These are phyloP conservation scores for Penicillium ochrochloron DNA, from an alignment of 495 filamentous ascomycete species.

Conservation along the genomic window DNA sequence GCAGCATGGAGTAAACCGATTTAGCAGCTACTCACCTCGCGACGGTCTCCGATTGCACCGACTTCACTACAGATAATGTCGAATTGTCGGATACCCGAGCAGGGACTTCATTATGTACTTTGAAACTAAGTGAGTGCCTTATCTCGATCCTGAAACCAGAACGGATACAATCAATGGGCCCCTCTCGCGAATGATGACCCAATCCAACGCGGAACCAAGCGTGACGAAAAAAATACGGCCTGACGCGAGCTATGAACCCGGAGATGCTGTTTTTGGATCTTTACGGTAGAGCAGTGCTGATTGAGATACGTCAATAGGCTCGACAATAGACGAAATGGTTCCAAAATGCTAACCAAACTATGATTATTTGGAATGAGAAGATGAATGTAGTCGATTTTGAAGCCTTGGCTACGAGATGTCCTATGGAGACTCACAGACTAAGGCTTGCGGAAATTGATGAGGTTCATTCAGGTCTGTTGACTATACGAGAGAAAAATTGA, in stretches of 20 bases:
- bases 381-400: not conserved
- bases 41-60: not conserved
- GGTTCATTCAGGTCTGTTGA: too few species aligned
- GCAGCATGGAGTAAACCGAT: not conserved
- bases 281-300: not conserved
- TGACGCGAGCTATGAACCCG: not conserved
- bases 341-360: not conserved
- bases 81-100: not conserved
- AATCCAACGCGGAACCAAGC: constrained; percentile 1
- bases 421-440: too few species aligned
- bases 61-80: not conserved
- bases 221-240: not conserved
- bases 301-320: not conserved
- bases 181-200: not conserved
- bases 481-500: too few species aligned
- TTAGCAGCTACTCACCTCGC: not conserved
- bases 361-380: not conserved
- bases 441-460: too few species aligned
- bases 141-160: not conserved
- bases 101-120: not conserved
- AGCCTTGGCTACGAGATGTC: too few species aligned
- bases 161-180: not conserved
- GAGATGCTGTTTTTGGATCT: not conserved
- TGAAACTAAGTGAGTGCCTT: not conserved
- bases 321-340: not conserved